Percentiles rank a stretch among this genome's conserved stretches.
Evolutionary conservation across 495 filamentous ascomycete species (phyloP).

Genomic region (Staphylotrichum tortipilum): DNA sequence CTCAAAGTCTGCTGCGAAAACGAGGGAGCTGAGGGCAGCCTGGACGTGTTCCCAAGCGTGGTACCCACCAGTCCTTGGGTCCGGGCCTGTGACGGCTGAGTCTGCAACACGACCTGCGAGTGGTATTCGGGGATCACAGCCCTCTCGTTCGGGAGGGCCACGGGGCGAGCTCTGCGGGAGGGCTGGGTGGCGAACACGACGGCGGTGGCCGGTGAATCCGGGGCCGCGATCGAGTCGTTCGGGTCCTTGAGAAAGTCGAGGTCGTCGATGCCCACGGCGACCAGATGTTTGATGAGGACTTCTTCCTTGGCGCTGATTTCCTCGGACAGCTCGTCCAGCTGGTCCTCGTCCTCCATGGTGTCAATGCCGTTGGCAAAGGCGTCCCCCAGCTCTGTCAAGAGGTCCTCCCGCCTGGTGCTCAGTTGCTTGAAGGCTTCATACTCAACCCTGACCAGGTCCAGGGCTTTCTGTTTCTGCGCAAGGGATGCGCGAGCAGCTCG

Average conservation of each 20-base stretch:
- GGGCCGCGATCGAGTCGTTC: slow-evolving; percentile 14
- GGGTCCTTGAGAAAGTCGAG: slow-evolving; percentile 24
- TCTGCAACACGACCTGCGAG: slow-evolving; percentile 43
- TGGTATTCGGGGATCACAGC: slow-evolving; percentile 27
- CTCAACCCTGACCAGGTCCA: slow-evolving; percentile 23
- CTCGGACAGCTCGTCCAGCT: slow-evolving; percentile 27
- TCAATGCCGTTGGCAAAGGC: slow-evolving; percentile 33
- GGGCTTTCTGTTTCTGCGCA: slow-evolving; percentile 23
- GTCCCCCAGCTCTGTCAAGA: slow-evolving; percentile 28
- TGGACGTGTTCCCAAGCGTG: background rate
- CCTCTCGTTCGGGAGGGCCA: slow-evolving; percentile 15
- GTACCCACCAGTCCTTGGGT: background rate
- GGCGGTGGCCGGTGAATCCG: slow-evolving; percentile 11
- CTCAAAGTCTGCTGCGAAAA: background rate
- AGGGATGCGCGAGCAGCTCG: slow-evolving; percentile 27
- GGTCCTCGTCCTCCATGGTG: slow-evolving; percentile 30
- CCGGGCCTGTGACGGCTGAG: slow-evolving; percentile 28
- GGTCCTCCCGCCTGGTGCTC: slow-evolving; percentile 22
- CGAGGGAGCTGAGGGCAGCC: background rate
- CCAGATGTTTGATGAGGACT: slow-evolving; percentile 20
- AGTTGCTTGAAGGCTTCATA: slow-evolving; percentile 24
- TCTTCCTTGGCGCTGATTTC: slow-evolving; percentile 23
- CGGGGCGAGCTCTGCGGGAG: background rate
- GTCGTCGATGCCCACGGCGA: slow-evolving; percentile 31
- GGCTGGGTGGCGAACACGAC: slow-evolving; percentile 21